Conservation (phyloP, 2,329 filamentous ascomycete genomes). For the Fusarium nodosum region DNA sequence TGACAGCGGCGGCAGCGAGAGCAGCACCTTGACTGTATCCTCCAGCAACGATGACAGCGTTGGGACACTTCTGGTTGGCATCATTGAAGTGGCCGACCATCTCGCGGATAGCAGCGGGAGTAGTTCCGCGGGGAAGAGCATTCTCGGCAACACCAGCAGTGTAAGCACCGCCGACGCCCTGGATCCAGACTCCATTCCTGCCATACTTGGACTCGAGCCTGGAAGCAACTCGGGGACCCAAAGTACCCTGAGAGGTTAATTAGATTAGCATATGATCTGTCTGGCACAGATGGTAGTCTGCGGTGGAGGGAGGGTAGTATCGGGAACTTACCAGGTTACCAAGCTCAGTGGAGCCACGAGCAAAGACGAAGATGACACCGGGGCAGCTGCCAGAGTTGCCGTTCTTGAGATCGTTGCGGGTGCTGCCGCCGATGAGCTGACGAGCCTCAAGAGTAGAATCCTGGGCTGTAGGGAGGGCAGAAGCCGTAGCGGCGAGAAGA, state of each 20-base stretch:
- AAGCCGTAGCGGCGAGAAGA: constrained; percentile 37
- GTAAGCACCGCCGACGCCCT: constrained; percentile 61
- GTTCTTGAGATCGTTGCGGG: constrained; percentile 49
- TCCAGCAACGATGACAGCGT: constrained; percentile 58
- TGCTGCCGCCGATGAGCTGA: constrained; percentile 27
- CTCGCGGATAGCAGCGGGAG: constrained; percentile 56
- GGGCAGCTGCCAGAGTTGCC: constrained; percentile 53
- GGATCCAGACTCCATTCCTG: constrained; percentile 54
- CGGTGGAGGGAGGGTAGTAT: neutral
- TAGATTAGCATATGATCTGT: constrained; percentile 11
- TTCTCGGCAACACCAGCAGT: constrained; percentile 55
- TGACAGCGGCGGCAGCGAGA: constrained; percentile 58
- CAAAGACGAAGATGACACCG: constrained; percentile 57
- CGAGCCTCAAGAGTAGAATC: constrained; percentile 32
- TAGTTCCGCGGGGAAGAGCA: constrained; percentile 56
- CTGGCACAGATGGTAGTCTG: neutral
- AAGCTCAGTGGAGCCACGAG: constrained; percentile 56
- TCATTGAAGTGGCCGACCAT: constrained; percentile 57
- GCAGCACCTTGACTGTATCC: constrained; percentile 61
- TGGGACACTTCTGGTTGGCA: constrained; percentile 60
- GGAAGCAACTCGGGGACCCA: constrained; percentile 50
- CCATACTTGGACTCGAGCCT: constrained; percentile 50
- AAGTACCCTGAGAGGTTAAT: constrained; percentile 44
- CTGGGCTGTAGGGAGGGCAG: constrained; percentile 30
- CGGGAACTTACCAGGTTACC: constrained; percentile 56